Percentiles rank a stretch among this genome's conserved stretches.
phyloP scores from a whole-genome alignment of 257 asterid species.

The Gentiana macrophylla region DNA sequence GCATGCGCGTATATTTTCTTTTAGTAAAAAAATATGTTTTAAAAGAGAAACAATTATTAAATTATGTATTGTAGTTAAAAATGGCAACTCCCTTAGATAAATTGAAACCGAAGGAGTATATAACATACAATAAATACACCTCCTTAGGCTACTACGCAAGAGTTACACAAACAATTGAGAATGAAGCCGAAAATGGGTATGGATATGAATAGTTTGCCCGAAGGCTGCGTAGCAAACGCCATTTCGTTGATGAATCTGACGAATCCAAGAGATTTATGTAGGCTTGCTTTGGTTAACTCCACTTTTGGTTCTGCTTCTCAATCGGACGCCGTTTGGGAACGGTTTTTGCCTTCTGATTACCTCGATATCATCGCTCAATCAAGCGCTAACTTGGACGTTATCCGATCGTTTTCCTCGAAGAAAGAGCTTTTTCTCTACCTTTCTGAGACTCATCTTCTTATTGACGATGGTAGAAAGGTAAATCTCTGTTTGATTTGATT shows the following conservation, averaged over 20 bases:
- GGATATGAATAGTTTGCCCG: constrained; percentile 6
- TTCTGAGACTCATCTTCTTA: constrained; percentile 26
- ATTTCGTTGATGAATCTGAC: constrained; percentile 6
- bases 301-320: constrained; percentile 11
- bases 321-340: constrained; percentile 38
- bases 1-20: too few relatives aligned
- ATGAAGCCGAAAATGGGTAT: neutral
- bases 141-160: too few relatives aligned
- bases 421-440: constrained; percentile 36
- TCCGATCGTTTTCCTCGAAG: constrained; percentile 18
- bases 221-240: constrained; percentile 9
- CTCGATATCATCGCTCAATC: constrained; percentile 35
- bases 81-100: too few relatives aligned
- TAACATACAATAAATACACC: too few relatives aligned
- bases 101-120: too few relatives aligned
- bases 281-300: constrained; percentile 2
- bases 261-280: constrained; percentile 8
- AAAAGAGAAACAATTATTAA: too few relatives aligned
- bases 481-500: neutral
- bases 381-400: constrained; percentile 6
- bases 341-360: constrained; percentile 34
- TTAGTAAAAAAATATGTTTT: too few relatives aligned
- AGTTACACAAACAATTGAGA: too few relatives aligned
- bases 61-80: too few relatives aligned
- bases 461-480: constrained; percentile 41